Percentiles rank a stretch among this genome's conserved stretches.
phyloP scores from a whole-genome alignment of 129 eudicot species.

The Flaveria robusta region DNA sequence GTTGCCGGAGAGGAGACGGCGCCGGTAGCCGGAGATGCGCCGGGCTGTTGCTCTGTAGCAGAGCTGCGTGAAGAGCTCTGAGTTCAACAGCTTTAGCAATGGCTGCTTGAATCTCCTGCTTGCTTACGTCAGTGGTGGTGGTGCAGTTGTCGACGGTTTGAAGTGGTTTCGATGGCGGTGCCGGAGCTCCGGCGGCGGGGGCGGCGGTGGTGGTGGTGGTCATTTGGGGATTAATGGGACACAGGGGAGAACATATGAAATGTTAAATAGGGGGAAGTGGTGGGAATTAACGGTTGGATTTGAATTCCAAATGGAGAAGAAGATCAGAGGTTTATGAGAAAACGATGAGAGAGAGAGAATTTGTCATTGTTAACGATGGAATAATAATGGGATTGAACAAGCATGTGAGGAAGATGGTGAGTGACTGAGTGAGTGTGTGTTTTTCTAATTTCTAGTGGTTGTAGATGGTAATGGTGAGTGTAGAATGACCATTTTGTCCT shows the following conservation, averaged over 20 bases:
- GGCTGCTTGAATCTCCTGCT: conserved; percentile 77
- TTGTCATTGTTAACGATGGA: conserved; percentile 40
- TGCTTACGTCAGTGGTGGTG: conserved; percentile 39
- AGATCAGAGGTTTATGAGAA: conserved; percentile 15
- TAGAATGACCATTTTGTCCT: conserved; percentile 30
- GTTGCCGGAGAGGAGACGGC: conserved; percentile 57
- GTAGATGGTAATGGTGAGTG: conserved; percentile 5
- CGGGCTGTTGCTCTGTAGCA: conserved; percentile 65
- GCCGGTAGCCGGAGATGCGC: conserved; percentile 45
- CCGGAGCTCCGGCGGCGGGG: conserved; percentile 11
- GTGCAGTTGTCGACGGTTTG: conserved; percentile 8
- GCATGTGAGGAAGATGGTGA: conserved; percentile 35
- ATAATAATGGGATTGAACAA: conserved; percentile 21
- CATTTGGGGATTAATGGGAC: conserved; percentile 36
- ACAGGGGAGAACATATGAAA: conserved; percentile 18
- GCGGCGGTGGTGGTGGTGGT: conserved; percentile 34
- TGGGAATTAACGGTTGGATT: conserved; percentile 35
- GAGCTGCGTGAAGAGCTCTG: conserved; percentile 87
- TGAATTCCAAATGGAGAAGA: conserved; percentile 26
- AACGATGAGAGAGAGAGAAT: conserved; percentile 23
- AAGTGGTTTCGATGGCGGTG: conserved; percentile 7
- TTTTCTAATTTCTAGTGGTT: conserved; percentile 28
- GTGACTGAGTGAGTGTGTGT: not conserved
- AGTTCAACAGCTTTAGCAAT: conserved; percentile 94
- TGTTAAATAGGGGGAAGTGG: not conserved